These are phyloP conservation scores for Pythium brassicae DNA, from an alignment of 352 stramenopile genomes.

Conservation along the genomic window DNA sequence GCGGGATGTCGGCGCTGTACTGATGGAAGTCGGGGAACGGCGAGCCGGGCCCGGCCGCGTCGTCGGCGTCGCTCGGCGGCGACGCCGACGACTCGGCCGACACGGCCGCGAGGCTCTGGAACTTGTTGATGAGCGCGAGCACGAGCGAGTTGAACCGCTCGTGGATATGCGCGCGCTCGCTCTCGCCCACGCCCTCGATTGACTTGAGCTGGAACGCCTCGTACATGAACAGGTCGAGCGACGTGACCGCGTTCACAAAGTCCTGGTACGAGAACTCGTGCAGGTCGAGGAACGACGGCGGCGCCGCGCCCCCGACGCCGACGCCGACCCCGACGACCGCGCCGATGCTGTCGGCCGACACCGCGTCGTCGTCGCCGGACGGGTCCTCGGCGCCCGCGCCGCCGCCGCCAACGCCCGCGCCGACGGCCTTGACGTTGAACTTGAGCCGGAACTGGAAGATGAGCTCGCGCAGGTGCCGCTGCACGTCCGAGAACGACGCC, in stretches of 20 bases:
- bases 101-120: conserved; percentile 28
- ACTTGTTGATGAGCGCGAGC: conserved; percentile 35
- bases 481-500: conserved; percentile 30
- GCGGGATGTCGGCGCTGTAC: conserved; percentile 35
- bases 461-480: conserved; percentile 39
- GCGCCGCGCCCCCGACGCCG: not conserved
- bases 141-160: conserved; percentile 35
- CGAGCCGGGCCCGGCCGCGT: not conserved
- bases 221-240: conserved; percentile 55
- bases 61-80: conserved; percentile 1
- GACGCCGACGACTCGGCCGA: conserved; percentile 29
- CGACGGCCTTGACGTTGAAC: conserved; percentile 38
- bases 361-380: conserved; percentile 2
- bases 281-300: conserved; percentile 16
- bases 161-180: conserved; percentile 32
- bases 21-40: conserved; percentile 34
- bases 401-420: not conserved
- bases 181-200: conserved; percentile 33
- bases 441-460: conserved; percentile 47
- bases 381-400: not conserved
- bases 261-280: conserved; percentile 52
- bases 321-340: conserved; percentile 1
- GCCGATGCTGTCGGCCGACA: not conserved
- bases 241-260: conserved; percentile 40
- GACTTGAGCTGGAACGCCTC: conserved; percentile 50